A percentile compares a stretch with the other conserved stretches of the same genome.
Conservation (phyloP, 169 alveolate species). For the Eimeria acervulina region DNA sequence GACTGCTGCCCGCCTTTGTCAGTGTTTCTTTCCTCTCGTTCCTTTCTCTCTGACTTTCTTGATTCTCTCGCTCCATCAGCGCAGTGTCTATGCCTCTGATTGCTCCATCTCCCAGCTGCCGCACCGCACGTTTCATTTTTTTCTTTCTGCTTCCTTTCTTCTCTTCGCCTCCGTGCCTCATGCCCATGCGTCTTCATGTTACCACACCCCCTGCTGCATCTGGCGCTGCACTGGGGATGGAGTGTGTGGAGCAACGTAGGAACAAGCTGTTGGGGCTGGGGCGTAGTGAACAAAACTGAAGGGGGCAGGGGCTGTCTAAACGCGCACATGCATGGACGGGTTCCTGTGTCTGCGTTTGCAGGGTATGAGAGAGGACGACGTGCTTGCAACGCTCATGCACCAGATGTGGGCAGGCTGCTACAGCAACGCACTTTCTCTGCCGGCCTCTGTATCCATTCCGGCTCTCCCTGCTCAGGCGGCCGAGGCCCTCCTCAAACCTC, state of each 20-base stretch:
- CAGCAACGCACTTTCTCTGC: constrained; percentile 23
- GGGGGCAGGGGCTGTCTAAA: neutral
- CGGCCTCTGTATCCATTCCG: neutral
- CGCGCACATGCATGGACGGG: neutral
- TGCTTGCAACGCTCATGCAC: neutral
- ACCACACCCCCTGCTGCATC: neutral
- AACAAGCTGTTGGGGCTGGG: neutral
- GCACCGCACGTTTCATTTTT: neutral
- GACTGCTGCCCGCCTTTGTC: neutral
- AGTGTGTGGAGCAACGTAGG: neutral
- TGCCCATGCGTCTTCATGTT: too few species aligned
- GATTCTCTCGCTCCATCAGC: neutral
- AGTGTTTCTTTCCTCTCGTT: neutral
- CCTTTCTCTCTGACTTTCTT: neutral
- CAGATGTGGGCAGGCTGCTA: constrained; percentile 54
- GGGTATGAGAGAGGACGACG: constrained; percentile 55
- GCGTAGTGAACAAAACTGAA: neutral
- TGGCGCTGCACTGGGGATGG: neutral
- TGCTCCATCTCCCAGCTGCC: neutral
- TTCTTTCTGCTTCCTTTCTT: neutral
- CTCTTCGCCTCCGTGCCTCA: neutral
- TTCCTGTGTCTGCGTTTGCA: neutral
- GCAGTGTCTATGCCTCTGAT: neutral
- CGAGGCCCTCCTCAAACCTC: constrained; percentile 19
- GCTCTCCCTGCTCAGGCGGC: neutral